Percentiles rank a stretch among this genome's conserved stretches.
phyloP scores from a whole-genome alignment of 2,329 filamentous ascomycete genomes.

The Acrocalymma vagum region DNA sequence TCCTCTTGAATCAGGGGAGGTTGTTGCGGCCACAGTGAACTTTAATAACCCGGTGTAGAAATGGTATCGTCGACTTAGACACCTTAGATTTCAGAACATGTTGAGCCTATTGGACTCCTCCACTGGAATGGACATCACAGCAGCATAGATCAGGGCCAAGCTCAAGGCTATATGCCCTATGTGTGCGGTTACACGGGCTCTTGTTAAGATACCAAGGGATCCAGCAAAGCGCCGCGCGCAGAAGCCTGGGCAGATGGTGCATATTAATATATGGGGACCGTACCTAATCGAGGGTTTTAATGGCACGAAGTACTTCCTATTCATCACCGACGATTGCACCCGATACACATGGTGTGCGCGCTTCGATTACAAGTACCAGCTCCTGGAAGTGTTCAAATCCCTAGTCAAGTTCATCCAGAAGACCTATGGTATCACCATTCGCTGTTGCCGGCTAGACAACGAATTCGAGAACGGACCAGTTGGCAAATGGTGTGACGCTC shows the following conservation, averaged over 20 bases:
- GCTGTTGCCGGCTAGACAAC: background rate
- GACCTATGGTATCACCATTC: background rate
- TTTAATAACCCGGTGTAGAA: no score
- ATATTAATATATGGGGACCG: constrained; percentile 3
- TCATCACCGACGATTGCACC: constrained; percentile 2
- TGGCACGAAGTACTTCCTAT: constrained; percentile 2
- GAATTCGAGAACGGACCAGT: background rate
- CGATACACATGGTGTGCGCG: no score
- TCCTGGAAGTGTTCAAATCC: no score
- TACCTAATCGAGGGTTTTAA: constrained; percentile 1
- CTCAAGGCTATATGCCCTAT: background rate
- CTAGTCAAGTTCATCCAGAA: constrained; percentile 3
- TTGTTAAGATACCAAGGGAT: constrained; percentile 1
- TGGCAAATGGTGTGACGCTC: background rate
- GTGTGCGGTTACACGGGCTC: background rate
- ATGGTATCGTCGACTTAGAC: background rate
- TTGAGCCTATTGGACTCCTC: background rate
- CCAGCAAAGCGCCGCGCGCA: background rate
- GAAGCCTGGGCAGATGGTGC: background rate
- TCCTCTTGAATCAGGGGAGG: no score
- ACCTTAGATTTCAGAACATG: constrained; percentile 3
- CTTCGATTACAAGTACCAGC: no score
- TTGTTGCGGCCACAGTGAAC: no score
- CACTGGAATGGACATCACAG: background rate
- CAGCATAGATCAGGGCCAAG: background rate